Evolutionary conservation across 768 basidiomycete genomes (phyloP).

Genomic region (Phlebiopsis flavidoalba): DNA sequence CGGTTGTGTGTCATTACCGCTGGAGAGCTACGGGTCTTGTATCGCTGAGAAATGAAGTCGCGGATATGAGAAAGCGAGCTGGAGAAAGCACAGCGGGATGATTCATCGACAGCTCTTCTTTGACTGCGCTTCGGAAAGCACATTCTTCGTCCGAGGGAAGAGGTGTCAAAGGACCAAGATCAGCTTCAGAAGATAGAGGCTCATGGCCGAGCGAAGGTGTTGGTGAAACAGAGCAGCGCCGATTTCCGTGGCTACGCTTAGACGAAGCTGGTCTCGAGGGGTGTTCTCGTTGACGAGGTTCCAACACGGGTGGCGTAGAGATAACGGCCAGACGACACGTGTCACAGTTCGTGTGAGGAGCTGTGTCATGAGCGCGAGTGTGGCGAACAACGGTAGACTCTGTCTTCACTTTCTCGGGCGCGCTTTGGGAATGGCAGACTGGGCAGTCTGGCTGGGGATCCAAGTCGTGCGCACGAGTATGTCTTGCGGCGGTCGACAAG

Average conservation of each 20-base stretch:
- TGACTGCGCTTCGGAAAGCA: neutral
- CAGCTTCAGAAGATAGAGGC: neutral
- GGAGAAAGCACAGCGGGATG: neutral
- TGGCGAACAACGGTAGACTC: conserved; percentile 3
- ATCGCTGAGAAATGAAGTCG: neutral
- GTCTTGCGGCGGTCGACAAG: neutral
- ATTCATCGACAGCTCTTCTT: neutral
- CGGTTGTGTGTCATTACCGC: neutral
- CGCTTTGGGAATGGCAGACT: neutral
- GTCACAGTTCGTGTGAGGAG: conserved; percentile 7
- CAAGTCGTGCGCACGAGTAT: neutral
- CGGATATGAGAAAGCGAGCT: neutral
- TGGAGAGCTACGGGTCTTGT: neutral
- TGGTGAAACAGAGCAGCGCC: neutral
- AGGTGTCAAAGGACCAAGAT: neutral
- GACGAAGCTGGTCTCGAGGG: no score
- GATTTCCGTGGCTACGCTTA: no score
- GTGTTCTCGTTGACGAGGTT: no score
- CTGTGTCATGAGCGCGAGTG: conserved; percentile 15
- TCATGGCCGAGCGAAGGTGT: neutral
- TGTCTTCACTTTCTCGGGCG: neutral
- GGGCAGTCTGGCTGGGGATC: neutral
- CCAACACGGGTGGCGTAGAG: no score
- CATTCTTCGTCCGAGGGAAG: neutral
- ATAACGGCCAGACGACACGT: neutral